These are phyloP conservation scores for Aspergillus baeticus DNA, from an alignment of 495 filamentous ascomycete genomes.

Conservation along the genomic window DNA sequence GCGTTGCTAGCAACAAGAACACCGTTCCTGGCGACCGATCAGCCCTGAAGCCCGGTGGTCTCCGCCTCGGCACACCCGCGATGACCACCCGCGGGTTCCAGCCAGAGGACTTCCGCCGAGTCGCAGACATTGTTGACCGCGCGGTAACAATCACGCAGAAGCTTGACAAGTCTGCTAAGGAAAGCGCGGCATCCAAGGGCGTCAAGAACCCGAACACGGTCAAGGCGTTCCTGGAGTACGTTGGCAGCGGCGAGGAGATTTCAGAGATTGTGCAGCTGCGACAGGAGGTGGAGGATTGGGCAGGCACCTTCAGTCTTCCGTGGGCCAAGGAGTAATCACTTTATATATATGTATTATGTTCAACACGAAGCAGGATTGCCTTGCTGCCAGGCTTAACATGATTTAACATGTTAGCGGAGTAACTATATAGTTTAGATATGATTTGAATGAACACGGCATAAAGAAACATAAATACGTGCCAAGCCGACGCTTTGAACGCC, in stretches of 20 bases:
- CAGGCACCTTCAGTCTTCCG: slow-evolving; percentile 85
- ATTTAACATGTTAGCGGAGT: no score
- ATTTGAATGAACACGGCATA: no score
- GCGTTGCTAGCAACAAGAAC: slow-evolving; percentile 98
- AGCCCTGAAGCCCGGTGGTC: slow-evolving; percentile 85
- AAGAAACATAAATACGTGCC: no score
- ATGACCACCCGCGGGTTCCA: slow-evolving; percentile 95
- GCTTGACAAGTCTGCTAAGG: slow-evolving; percentile 76
- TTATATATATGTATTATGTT: slow-evolving; percentile 21
- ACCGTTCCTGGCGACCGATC: slow-evolving; percentile 95
- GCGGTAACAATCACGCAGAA: slow-evolving; percentile 81
- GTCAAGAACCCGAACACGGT: slow-evolving; percentile 74
- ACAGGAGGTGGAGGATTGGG: slow-evolving; percentile 93
- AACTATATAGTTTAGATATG: no score
- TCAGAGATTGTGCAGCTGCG: slow-evolving; percentile 83
- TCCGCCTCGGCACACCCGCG: slow-evolving; percentile 90
- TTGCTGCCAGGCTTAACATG: no score
- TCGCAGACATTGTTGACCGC: slow-evolving; percentile 91
- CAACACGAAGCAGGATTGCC: slow-evolving; percentile 9
- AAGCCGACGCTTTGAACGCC: no score
- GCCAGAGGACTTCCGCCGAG: slow-evolving; percentile 81
- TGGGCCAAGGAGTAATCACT: slow-evolving; percentile 56
- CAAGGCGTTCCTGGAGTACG: slow-evolving; percentile 79
- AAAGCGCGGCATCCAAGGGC: slow-evolving; percentile 72
- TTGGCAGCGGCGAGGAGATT: slow-evolving; percentile 80